phyloP scores from a whole-genome alignment of 768 basidiomycete genomes.

The Mycena leptocephala region DNA sequence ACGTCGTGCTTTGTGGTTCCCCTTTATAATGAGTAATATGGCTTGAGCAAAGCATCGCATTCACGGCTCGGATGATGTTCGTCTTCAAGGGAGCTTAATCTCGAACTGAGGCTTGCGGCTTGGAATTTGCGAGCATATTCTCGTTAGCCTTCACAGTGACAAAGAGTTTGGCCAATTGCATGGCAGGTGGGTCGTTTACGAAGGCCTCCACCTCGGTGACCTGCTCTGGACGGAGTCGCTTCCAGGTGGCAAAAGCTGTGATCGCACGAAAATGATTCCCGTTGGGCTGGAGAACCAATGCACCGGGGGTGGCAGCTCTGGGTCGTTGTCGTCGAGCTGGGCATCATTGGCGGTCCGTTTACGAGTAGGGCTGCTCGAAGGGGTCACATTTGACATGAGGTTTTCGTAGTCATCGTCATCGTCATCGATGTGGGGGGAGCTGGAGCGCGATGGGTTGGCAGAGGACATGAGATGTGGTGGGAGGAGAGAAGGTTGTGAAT shows the following conservation, averaged over 20 bases:
- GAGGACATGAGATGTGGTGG: conserved; percentile 4
- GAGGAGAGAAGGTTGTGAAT: not conserved
- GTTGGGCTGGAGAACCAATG: not conserved
- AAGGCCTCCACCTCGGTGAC: conserved; percentile 10
- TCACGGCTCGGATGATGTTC: conserved; percentile 2
- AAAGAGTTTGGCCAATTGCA: conserved; percentile 13
- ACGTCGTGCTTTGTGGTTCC: not conserved
- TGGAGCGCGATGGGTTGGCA: not conserved
- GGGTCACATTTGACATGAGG: conserved; percentile 5
- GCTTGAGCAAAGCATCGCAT: conserved; percentile 1
- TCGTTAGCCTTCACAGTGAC: not conserved
- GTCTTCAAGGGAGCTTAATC: conserved; percentile 9
- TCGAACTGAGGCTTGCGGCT: conserved; percentile 11
- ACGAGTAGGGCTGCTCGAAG: not conserved
- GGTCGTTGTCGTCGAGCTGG: not conserved
- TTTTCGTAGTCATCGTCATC: not conserved
- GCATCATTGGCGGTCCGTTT: conserved; percentile 10
- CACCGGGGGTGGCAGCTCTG: not conserved
- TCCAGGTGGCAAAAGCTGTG: conserved; percentile 1
- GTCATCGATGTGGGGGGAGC: not conserved
- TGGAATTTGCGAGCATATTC: conserved; percentile 7
- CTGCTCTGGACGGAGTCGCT: no score
- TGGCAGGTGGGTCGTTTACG: not conserved
- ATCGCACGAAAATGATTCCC: conserved; percentile 6
- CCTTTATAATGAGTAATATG: conserved; percentile 5